phyloP scores from a whole-genome alignment of 208 protist species.

The Trypanosoma cruzi region DNA sequence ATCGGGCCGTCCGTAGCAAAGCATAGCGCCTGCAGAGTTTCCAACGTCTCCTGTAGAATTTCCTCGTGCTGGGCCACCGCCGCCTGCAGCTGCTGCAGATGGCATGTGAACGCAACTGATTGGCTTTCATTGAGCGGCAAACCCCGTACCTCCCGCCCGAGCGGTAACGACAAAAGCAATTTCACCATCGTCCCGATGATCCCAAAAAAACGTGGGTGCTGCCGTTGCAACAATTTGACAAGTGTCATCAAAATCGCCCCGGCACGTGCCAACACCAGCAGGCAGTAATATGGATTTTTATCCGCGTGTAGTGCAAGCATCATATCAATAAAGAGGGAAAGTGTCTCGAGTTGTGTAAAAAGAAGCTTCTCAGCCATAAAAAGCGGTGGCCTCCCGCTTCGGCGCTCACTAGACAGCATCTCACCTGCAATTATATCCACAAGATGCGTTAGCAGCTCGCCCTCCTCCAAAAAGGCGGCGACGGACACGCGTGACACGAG shows the following conservation, averaged over 20 bases:
- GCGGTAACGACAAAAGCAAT: slow-evolving; percentile 51
- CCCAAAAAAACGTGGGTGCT: slow-evolving; percentile 65
- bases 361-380: slow-evolving; percentile 59
- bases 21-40: slow-evolving; percentile 43
- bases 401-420: slow-evolving; percentile 30
- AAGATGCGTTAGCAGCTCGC: slow-evolving; percentile 54
- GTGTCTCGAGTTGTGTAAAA: slow-evolving; percentile 60
- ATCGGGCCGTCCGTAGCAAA: slow-evolving; percentile 42
- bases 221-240: slow-evolving; percentile 46
- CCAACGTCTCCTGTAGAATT: slow-evolving; percentile 51
- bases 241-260: slow-evolving; percentile 57
- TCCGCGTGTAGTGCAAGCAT: slow-evolving; percentile 71
- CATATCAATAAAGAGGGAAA: slow-evolving; percentile 70
- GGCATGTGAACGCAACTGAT: slow-evolving; percentile 44
- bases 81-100: slow-evolving; percentile 46
- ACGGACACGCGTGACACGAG: slow-evolving; percentile 75
- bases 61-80: slow-evolving; percentile 38
- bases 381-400: slow-evolving; percentile 8
- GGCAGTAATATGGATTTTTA: slow-evolving; percentile 66
- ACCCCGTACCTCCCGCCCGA: slow-evolving; percentile 37
- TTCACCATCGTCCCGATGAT: slow-evolving; percentile 47
- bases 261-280: slow-evolving; percentile 64
- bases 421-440: slow-evolving; percentile 60
- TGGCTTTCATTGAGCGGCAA: not conserved
- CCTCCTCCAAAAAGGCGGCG: slow-evolving; percentile 78